Evolutionary conservation across 768 basidiomycete species (phyloP).

Genomic region (Mycena kentingensis): DNA sequence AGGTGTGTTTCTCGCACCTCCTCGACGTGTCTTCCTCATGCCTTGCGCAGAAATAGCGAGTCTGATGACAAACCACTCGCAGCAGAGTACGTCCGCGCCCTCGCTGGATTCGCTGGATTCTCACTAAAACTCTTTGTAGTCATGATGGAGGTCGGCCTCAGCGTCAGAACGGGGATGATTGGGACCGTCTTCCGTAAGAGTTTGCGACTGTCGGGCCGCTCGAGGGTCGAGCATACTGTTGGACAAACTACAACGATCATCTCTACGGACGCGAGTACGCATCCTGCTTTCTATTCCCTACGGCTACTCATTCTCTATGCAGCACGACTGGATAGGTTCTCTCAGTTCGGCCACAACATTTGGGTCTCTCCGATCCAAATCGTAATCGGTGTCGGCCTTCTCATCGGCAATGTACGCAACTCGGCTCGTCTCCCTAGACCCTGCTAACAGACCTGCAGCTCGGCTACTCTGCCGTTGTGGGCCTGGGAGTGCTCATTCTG

Average conservation of each 20-base stretch:
- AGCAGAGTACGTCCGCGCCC: conserved; percentile 33
- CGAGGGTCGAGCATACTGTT: conserved; percentile 58
- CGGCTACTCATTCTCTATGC: too few relatives aligned
- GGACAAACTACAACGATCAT: conserved; percentile 75
- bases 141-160: conserved; percentile 50
- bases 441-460: conserved; percentile 37
- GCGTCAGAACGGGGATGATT: conserved; percentile 47
- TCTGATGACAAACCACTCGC: conserved; percentile 49
- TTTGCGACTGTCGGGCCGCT: conserved; percentile 61
- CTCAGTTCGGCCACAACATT: conserved; percentile 44
- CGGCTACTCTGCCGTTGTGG: conserved; percentile 71
- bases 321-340: conserved; percentile 54
- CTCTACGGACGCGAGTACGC: conserved; percentile 62
- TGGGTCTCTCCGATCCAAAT: conserved; percentile 63
- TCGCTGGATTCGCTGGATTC: background rate
- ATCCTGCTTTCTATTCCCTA: too few relatives aligned
- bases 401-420: conserved; percentile 56
- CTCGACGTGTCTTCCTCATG: background rate
- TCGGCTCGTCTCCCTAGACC: background rate
- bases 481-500: conserved; percentile 55
- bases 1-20: conserved; percentile 34
- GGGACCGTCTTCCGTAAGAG: conserved; percentile 65
- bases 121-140: conserved; percentile 26
- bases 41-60: conserved; percentile 41
- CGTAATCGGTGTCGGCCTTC: conserved; percentile 58